These are phyloP conservation scores for Ceratocystis diversiconidia DNA, from an alignment of 2,329 filamentous ascomycete genomes.

Conservation along the genomic window DNA sequence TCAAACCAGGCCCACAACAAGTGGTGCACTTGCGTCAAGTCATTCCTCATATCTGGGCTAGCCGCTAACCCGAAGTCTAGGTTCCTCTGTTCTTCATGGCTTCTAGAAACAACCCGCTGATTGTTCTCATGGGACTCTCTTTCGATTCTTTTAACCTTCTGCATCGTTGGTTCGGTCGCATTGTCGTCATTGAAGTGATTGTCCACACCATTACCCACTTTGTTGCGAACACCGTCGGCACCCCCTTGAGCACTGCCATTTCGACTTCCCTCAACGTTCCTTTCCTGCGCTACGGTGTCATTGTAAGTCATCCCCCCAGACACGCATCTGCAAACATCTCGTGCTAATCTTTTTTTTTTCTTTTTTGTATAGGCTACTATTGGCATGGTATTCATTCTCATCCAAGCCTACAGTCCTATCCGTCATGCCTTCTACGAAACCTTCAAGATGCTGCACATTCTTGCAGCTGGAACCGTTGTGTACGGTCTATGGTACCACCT, in stretches of 20 bases:
- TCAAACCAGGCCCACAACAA: no score
- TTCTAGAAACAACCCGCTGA: slow-evolving; percentile 85
- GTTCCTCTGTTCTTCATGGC: slow-evolving; percentile 70
- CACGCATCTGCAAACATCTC: slow-evolving; percentile 6
- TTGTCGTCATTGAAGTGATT: slow-evolving; percentile 53
- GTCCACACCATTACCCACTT: slow-evolving; percentile 43
- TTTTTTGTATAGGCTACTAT: slow-evolving; percentile 33
- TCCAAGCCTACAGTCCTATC: slow-evolving; percentile 57
- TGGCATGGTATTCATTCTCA: slow-evolving; percentile 46
- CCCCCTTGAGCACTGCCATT: slow-evolving; percentile 10
- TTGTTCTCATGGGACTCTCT: slow-evolving; percentile 65
- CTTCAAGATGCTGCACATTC: slow-evolving; percentile 60
- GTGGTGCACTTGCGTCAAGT: no score
- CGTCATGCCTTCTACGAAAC: slow-evolving; percentile 68
- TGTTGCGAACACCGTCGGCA: slow-evolving; percentile 9
- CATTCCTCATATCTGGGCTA: background rate
- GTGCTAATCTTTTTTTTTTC: background rate
- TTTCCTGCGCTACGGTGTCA: slow-evolving; percentile 10
- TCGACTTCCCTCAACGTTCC: slow-evolving; percentile 10
- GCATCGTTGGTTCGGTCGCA: slow-evolving; percentile 61
- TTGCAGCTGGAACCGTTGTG: slow-evolving; percentile 44
- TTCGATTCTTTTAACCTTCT: slow-evolving; percentile 87
- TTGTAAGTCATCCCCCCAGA: background rate
- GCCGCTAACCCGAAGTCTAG: slow-evolving; percentile 10
- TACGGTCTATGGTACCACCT: slow-evolving; percentile 55